Percentiles rank a stretch among this genome's conserved stretches.
Evolutionary conservation across 352 stramenopile genomes (phyloP).

Genomic region (Phytopythium litorale): DNA sequence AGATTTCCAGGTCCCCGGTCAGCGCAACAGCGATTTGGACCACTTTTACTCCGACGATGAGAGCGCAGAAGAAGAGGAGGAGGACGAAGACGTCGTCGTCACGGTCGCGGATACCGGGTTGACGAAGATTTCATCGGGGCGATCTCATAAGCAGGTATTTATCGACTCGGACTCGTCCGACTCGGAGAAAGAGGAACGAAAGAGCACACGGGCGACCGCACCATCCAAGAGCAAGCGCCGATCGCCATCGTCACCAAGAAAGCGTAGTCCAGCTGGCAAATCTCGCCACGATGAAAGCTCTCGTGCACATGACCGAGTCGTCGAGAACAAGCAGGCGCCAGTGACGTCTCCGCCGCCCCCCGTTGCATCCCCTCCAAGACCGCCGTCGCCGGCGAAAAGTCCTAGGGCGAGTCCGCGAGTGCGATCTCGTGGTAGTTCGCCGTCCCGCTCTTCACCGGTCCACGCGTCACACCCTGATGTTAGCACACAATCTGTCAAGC

Average conservation of each 20-base stretch:
- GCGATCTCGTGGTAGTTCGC: not conserved
- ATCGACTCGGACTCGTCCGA: conserved; percentile 60
- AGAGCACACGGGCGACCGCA: not conserved
- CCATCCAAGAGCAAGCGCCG: not conserved
- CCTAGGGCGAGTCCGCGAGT: not conserved
- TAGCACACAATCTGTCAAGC: not conserved
- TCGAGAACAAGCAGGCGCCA: not conserved
- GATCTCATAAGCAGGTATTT: conserved; percentile 74
- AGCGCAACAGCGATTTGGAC: conserved; percentile 54
- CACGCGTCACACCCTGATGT: not conserved
- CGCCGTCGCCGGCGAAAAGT: not conserved
- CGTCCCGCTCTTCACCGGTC: not conserved
- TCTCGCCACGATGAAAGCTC: not conserved
- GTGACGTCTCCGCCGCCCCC: not conserved
- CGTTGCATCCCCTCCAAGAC: not conserved
- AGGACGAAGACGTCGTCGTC: conserved; percentile 59
- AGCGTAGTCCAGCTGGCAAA: not conserved
- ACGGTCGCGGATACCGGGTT: conserved; percentile 19
- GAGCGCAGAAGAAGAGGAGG: conserved; percentile 36
- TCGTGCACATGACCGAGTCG: not conserved
- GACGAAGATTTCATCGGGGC: conserved; percentile 20
- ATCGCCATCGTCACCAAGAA: not conserved
- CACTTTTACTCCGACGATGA: conserved; percentile 80
- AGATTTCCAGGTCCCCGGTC: conserved; percentile 71
- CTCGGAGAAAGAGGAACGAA: conserved; percentile 23